Percentiles rank a stretch among this genome's conserved stretches.
These are phyloP conservation scores for Eimeria brunetti DNA, from an alignment of 169 alveolate genomes.

Conservation along the genomic window DNA sequence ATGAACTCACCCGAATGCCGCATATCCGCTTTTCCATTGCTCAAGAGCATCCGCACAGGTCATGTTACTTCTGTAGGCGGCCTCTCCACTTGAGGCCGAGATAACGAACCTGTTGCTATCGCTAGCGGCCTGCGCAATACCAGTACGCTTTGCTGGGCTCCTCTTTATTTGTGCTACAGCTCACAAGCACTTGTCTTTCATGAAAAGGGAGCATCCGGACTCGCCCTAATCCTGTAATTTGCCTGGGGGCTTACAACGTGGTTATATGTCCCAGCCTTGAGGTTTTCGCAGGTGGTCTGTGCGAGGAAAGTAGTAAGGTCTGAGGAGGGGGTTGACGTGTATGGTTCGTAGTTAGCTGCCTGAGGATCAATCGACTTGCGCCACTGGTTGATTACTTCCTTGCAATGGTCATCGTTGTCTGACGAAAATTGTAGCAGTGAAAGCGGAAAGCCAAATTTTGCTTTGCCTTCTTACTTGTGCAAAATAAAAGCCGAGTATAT, in stretches of 20 bases:
- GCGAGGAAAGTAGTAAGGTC: background rate
- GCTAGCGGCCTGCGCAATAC: background rate
- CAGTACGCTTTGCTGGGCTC: background rate
- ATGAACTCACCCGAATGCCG: background rate
- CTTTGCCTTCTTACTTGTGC: background rate
- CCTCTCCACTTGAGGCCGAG: background rate
- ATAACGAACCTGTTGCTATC: background rate
- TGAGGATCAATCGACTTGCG: background rate
- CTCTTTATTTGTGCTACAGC: background rate
- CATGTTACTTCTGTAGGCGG: background rate
- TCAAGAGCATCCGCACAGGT: slow-evolving; percentile 14
- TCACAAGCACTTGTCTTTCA: background rate
- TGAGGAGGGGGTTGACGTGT: background rate
- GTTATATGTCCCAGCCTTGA: slow-evolving; percentile 3
- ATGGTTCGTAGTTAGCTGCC: background rate
- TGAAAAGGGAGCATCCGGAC: background rate
- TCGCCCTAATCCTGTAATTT: background rate
- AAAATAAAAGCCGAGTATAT: background rate
- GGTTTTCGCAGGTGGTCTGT: background rate
- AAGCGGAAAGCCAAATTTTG: background rate
- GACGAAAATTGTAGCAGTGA: background rate
- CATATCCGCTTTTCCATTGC: background rate
- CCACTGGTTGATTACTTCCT: background rate
- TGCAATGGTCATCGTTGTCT: background rate
- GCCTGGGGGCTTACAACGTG: slow-evolving; percentile 5